Evolutionary conservation across 2,329 filamentous ascomycete species (phyloP).

Genomic region (Neonectria ditissima): DNA sequence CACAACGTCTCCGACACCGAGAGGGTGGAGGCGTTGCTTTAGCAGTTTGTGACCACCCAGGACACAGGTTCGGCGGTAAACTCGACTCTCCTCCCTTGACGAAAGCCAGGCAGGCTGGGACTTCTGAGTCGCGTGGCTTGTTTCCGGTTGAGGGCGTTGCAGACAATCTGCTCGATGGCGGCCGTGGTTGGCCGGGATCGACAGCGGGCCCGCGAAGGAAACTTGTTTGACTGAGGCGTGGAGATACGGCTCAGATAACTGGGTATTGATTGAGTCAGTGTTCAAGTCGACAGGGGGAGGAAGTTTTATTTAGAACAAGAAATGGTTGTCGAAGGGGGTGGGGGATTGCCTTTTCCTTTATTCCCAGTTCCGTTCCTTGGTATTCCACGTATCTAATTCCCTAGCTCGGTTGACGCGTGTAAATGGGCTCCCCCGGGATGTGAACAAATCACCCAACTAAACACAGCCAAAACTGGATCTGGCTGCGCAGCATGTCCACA

Average conservation of each 20-base stretch:
- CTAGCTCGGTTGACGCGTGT: constrained; percentile 5
- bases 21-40: background rate
- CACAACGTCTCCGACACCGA: background rate
- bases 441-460: background rate
- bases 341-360: background rate
- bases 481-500: background rate
- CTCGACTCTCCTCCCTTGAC: background rate
- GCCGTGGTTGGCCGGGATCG: background rate
- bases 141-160: background rate
- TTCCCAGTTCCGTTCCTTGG: background rate
- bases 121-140: constrained; percentile 6
- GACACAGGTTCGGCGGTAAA: background rate
- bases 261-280: background rate
- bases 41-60: background rate
- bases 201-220: background rate
- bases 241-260: background rate
- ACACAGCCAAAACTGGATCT: constrained; percentile 4
- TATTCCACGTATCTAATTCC: constrained; percentile 11
- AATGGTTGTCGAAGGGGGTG: background rate
- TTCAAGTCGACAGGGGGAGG: background rate
- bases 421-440: background rate
- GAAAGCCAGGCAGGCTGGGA: background rate
- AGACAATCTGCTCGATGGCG: background rate
- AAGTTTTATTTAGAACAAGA: constrained; percentile 14
- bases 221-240: constrained; percentile 2